These are phyloP conservation scores for Malassezia sp. DNA, from an alignment of 1,284 basidiomycete species.

Conservation along the genomic window DNA sequence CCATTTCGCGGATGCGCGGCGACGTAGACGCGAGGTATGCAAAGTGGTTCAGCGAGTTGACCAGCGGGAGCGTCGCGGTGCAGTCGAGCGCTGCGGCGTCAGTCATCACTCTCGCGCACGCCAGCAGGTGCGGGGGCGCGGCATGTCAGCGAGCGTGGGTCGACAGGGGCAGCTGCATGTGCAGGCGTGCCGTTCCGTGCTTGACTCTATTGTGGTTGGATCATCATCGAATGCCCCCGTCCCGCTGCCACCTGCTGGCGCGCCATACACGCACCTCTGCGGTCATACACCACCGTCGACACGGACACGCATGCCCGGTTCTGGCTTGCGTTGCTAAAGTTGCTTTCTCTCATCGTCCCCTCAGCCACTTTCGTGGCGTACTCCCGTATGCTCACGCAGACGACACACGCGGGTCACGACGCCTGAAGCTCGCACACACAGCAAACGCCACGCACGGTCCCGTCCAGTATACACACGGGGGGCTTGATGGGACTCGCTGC, in stretches of 20 bases:
- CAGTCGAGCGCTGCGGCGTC: slow-evolving; percentile 70
- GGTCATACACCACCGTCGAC: slow-evolving; percentile 84
- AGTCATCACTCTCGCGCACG: neutral
- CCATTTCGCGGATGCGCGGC: slow-evolving; percentile 91
- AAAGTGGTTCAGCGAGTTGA: slow-evolving; percentile 93
- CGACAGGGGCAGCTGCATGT: slow-evolving; percentile 4
- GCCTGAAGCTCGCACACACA: no score
- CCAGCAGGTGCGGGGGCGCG: no score
- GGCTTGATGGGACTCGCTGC: no score
- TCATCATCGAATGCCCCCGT: no score
- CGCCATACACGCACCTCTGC: slow-evolving; percentile 65
- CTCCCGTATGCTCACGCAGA: no score
- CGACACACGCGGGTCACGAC: no score
- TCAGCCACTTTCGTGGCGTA: neutral
- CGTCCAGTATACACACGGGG: no score
- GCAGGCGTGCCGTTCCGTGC: slow-evolving; percentile 10
- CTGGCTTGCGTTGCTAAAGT: slow-evolving; percentile 87
- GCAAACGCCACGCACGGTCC: no score
- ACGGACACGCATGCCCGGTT: slow-evolving; percentile 92
- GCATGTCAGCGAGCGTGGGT: slow-evolving; percentile 7
- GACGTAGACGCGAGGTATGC: slow-evolving; percentile 95
- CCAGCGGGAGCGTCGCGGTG: slow-evolving; percentile 73
- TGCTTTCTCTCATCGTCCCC: slow-evolving; percentile 75
- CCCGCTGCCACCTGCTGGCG: no score
- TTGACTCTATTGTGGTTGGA: slow-evolving; percentile 17